A percentile compares a stretch with the other conserved stretches of the same genome.
Conservation (phyloP, 2,329 filamentous ascomycete genomes). For the Rhynchosporium graminicola region DNA sequence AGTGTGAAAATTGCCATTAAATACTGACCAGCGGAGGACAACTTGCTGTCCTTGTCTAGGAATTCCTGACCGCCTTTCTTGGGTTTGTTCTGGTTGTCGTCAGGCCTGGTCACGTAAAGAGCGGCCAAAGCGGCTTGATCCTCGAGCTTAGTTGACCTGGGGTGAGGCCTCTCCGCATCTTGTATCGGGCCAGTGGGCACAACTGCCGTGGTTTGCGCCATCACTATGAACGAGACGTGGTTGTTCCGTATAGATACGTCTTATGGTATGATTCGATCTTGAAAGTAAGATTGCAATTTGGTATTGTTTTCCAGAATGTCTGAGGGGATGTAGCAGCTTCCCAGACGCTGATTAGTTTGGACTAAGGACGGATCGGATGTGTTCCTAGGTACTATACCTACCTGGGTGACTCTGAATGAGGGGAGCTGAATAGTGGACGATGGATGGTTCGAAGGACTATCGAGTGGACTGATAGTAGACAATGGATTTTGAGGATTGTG, state of each 20-base stretch:
- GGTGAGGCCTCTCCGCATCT: constrained; percentile 27
- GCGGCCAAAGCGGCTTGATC: constrained; percentile 60
- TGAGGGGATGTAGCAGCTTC: neutral
- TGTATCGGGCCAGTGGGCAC: constrained; percentile 27
- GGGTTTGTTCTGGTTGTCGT: constrained; percentile 15
- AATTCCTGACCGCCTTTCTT: constrained; percentile 28
- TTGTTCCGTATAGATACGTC: neutral
- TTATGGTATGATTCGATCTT: neutral
- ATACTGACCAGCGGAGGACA: constrained; percentile 58
- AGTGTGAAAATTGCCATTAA: constrained; percentile 10
- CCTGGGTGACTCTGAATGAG: too few relatives aligned
- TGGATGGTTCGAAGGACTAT: too few relatives aligned
- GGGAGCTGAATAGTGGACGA: too few relatives aligned
- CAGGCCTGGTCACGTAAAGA: constrained; percentile 52
- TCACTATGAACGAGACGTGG: constrained; percentile 10
- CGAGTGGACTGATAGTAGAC: too few relatives aligned
- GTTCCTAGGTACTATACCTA: too few relatives aligned
- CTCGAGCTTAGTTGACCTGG: constrained; percentile 39
- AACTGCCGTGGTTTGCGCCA: constrained; percentile 24
- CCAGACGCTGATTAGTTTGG: too few relatives aligned
- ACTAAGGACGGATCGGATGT: neutral
- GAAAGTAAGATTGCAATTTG: neutral
- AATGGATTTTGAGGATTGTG: too few relatives aligned
- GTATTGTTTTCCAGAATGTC: neutral
- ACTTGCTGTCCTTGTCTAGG: constrained; percentile 54